A percentile compares a stretch with the other conserved stretches of the same genome.
phyloP scores from a whole-genome alignment of 257 asterid genomes.

The Fraxinus quadrangulata region DNA sequence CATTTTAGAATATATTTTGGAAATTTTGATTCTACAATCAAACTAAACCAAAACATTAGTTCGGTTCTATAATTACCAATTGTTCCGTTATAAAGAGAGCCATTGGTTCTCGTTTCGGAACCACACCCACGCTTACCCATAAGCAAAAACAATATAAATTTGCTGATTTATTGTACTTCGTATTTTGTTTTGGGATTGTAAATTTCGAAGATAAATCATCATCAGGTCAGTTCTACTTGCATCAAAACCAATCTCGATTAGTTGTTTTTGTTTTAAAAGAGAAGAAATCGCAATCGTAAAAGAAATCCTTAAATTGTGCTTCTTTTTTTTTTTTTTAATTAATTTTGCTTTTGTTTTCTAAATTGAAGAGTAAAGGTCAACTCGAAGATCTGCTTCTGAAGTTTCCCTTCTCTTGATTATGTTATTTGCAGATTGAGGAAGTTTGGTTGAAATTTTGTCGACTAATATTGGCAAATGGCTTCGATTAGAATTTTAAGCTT shows the following conservation, averaged over 20 bases:
- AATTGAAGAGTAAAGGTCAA: not conserved
- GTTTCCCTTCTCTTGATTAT: not conserved
- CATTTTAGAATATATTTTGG: too few species aligned
- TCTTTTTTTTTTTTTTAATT: not conserved
- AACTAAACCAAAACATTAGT: too few species aligned
- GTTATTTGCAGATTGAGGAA: slow-evolving; percentile 28
- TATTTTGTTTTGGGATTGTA: too few species aligned
- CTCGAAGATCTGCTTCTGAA: not conserved
- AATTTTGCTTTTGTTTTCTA: not conserved
- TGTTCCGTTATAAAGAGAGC: too few species aligned
- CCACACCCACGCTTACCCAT: too few species aligned
- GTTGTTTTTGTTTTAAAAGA: not conserved
- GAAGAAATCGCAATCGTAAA: not conserved
- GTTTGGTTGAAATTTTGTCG: slow-evolving; percentile 20
- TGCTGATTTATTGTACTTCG: not conserved
- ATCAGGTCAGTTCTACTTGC: not conserved
- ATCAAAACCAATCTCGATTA: not conserved
- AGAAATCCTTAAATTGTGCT: not conserved
- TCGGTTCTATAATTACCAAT: too few species aligned
- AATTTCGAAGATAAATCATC: not conserved
- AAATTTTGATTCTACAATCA: too few species aligned
- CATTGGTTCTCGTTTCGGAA: too few species aligned
- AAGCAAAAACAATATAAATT: too few species aligned
- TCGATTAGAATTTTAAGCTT: slow-evolving; percentile 42
- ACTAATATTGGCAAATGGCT: slow-evolving; percentile 36